Percentiles rank a stretch among this genome's conserved stretches.
phyloP scores from a whole-genome alignment of 140 eudicot genomes.

The Senecio squalidus region DNA sequence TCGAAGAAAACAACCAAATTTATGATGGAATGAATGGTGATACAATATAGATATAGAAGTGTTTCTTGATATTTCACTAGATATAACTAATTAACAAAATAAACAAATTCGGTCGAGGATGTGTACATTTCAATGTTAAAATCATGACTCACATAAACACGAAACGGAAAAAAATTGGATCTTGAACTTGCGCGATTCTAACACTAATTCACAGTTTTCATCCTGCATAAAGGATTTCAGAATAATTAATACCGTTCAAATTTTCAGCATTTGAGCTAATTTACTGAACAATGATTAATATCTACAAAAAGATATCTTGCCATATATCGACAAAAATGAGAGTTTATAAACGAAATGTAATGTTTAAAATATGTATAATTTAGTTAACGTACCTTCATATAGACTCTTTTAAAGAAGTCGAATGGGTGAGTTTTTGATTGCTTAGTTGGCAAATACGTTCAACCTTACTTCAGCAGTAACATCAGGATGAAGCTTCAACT shows the following conservation, averaged over 20 bases:
- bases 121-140: conserved; percentile 22
- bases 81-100: conserved; percentile 20
- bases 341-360: neutral
- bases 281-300: neutral
- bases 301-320: neutral
- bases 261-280: neutral
- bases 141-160: conserved; percentile 19
- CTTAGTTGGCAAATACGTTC: conserved; percentile 74
- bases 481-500: conserved; percentile 85
- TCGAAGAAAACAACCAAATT: neutral
- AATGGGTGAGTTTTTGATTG: conserved; percentile 10
- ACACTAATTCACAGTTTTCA: conserved; percentile 14
- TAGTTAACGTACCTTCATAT: conserved; percentile 27
- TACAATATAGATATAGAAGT: neutral
- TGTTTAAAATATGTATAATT: neutral
- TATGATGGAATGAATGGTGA: neutral
- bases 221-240: conserved; percentile 18
- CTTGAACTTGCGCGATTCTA: conserved; percentile 11
- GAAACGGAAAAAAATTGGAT: conserved; percentile 2
- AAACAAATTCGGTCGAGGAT: conserved; percentile 10
- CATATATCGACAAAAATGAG: neutral
- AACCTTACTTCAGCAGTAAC: conserved; percentile 78
- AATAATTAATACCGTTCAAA: neutral
- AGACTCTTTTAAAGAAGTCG: conserved; percentile 15
- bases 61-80: conserved; percentile 24